These are phyloP conservation scores for Salix viminalis DNA, from an alignment of 345 rosid species.

Conservation along the genomic window DNA sequence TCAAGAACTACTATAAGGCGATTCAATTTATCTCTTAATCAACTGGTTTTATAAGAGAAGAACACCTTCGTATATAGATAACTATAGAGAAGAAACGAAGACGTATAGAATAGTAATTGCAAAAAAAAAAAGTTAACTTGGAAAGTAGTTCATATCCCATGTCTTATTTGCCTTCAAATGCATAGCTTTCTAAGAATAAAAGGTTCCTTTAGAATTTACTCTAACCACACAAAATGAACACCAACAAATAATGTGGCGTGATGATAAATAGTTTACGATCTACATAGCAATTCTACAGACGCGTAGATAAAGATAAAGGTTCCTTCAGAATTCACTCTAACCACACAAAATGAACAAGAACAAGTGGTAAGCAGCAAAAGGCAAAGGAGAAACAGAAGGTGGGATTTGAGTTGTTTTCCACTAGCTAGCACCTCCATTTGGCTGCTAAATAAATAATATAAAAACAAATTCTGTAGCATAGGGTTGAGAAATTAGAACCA, in stretches of 20 bases:
- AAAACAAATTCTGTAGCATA: no score
- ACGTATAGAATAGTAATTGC: no score
- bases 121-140: no score
- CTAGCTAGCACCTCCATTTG: not conserved
- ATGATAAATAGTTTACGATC: no score
- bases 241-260: not conserved
- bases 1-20: not conserved
- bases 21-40: not conserved
- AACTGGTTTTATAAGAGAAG: not conserved
- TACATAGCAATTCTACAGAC: no score
- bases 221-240: not conserved
- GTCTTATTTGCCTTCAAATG: no score
- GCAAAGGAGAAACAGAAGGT: not conserved
- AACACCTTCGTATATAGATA: no score
- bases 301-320: accelerated
- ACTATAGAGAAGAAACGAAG: no score
- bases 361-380: not conserved
- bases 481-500: not conserved
- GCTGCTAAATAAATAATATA: not conserved
- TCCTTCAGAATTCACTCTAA: not conserved
- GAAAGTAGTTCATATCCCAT: no score
- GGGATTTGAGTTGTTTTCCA: not conserved
- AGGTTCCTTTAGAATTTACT: not conserved
- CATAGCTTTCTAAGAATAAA: not conserved
- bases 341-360: not conserved